Evolutionary conservation across 2,329 filamentous ascomycete species (phyloP), one percentile per base, ranked within the genome.

Genomic region (Ambrosiella xylebori): DNA sequence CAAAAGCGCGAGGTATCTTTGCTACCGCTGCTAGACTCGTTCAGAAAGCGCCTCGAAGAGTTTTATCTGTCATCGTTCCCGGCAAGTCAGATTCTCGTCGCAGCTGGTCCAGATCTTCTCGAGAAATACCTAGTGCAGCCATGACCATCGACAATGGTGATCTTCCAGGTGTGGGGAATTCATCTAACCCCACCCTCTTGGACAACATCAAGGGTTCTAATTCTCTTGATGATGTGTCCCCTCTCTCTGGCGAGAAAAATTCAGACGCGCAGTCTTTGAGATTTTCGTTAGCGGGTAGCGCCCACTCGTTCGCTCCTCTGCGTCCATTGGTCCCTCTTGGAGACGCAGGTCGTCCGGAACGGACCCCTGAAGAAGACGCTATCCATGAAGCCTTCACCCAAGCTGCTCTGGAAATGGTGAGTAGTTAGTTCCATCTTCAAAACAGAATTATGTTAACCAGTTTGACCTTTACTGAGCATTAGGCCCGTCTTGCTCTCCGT

Each of bases 371-470:
- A 15, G 73, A 76, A 61, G 69, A 67, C 57, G 68, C 68, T 38
- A 65, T 73, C 19, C 76, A 80, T 62, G 70, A 75, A 59, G 69
- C 67, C 49, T 95, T 89, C 71, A 95, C 94, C 81, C 80, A 84
- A 64, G 84, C 91, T 68, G 90, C 90, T 62, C 78, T 96, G 64
- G 77, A 82, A 64, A 94, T 95, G 88, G 87, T 91, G 73, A 65
- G 74, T 68, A 7, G 47, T 15, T 51, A 8, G 13, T 27, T 36
- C 9, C 27, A 11, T 35, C 19, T 7, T 13, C 56, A 57, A 1
- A 57, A 17, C 49, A 36, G 19, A 19, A 53, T 17, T 35, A 13
- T 44, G 52, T 65, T 68, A 35, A 15, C 35, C 27, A 27, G 64
- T 67, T 62, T 56, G 56, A 58, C 50, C 49, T 51, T 51, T 19